Conservation (phyloP, 2,329 filamentous ascomycete genomes). For the Zasmidium angulare region DNA sequence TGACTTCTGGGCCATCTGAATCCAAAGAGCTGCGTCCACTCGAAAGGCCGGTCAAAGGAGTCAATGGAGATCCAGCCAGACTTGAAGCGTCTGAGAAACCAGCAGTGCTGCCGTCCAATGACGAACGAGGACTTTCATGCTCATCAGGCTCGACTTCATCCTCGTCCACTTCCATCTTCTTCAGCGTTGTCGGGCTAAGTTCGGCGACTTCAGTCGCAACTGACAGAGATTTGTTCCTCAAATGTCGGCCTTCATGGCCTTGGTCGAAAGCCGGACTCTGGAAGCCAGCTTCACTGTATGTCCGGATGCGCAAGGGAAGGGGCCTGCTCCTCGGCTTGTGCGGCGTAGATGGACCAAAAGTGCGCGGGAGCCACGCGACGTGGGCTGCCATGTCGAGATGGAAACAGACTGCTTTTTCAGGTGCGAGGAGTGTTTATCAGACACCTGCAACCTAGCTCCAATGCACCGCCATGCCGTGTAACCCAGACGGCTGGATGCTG, state of each 20-base stretch:
- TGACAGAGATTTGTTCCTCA: conserved; percentile 18
- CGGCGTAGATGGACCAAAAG: conserved; percentile 1
- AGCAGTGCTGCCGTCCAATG: conserved; percentile 12
- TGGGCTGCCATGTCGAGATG: conserved; percentile 6
- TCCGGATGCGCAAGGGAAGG: conserved; percentile 21
- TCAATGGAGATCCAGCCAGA: conserved; percentile 13
- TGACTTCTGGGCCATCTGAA: conserved; percentile 11
- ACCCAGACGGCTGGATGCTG: background rate
- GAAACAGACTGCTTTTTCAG: background rate
- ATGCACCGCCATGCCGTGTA: background rate
- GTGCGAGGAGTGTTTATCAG: background rate
- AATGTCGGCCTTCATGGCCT: conserved; percentile 12
- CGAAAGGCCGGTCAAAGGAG: conserved; percentile 18
- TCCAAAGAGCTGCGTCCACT: conserved; percentile 23
- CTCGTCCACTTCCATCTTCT: conserved; percentile 62
- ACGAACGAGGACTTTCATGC: conserved; percentile 11
- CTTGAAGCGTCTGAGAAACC: conserved; percentile 15
- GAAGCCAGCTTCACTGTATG: conserved; percentile 18
- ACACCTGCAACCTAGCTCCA: background rate
- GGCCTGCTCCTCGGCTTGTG: conserved; percentile 18
- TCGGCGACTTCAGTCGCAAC: conserved; percentile 12
- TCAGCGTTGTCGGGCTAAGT: conserved; percentile 11
- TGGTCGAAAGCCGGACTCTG: conserved; percentile 15
- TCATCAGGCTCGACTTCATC: background rate
- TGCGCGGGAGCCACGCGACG: conserved; percentile 9